Evolutionary conservation across 495 filamentous ascomycete genomes (phyloP), one percentile per base, ranked within the genome.

Genomic region (Halenospora varia): DNA sequence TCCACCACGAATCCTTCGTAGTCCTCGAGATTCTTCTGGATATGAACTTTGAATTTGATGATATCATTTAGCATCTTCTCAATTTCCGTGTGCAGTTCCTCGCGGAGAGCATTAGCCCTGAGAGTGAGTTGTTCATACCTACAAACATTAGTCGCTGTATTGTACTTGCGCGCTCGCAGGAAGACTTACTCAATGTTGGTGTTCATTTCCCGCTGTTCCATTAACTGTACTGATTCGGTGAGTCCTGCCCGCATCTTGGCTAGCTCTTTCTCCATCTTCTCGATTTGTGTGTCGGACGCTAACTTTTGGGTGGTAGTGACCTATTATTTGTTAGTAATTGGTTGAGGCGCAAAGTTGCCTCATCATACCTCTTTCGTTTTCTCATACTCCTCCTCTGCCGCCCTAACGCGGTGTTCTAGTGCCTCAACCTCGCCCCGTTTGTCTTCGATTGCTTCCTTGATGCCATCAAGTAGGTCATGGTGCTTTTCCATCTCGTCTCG

Each of bases 211-310:
- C 90, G 81, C 71, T 97, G 92, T 69, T 96, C 92, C 83, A 96
- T 88, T 51, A 95, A 70, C 72, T 96, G 90, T 55, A 96, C 88
- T 42, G 84, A 89, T 68, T 97, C 93, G n/a, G 79, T 85, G 50
- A 97, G 77, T 22, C 86, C 85, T 2, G 85, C 80, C 55, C 92
- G 80, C 90, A 97, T 96, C 75, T 90, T 91, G 42, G 89, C 88
- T 24, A 98, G 75, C 71, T 98, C 93, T 68, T 96, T 96, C 75
- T 97, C 94, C 88, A 97, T 92, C 77, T 92, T 90, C 73, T 98
- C 94, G 65, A 97, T 96, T 70, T 97, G 92, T 15, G 91, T 84
- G 70, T 97, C 94, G 3, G 82, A 87, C 10, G 84, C 85, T 62
- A 92, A 79, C 70, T 94, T 92, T 72, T 96, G 90, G 25, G 90